These are phyloP conservation scores for Physcomitrium patens DNA, from an alignment of 225 moss, liverwort and hornwort genomes.

Conservation along the genomic window DNA sequence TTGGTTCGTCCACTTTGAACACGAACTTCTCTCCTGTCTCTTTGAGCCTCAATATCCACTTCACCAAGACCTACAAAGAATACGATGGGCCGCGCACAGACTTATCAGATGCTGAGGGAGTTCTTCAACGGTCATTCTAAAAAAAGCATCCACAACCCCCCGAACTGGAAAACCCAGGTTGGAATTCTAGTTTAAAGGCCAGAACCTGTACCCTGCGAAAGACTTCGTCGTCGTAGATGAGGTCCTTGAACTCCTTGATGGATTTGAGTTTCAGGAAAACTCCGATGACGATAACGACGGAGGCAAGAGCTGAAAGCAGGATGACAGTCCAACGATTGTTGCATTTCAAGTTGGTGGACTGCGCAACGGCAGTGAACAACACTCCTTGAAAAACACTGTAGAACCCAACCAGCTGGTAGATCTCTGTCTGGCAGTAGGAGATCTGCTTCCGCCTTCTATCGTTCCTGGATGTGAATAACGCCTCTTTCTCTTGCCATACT, in stretches of 20 bases:
- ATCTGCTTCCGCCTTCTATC: slow-evolving; percentile 36
- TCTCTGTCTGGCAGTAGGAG: slow-evolving; percentile 32
- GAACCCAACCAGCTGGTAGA: slow-evolving; percentile 40
- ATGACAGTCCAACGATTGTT: slow-evolving; percentile 37
- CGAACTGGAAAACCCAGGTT: background rate
- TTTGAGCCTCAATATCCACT: slow-evolving; percentile 29
- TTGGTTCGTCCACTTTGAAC: slow-evolving; percentile 18
- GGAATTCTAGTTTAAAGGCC: background rate
- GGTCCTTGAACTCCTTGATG: slow-evolving; percentile 28
- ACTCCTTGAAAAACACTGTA: slow-evolving; percentile 36
- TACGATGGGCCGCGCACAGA: no score
- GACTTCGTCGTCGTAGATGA: slow-evolving; percentile 27
- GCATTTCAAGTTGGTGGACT: slow-evolving; percentile 39
- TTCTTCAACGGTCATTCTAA: no score
- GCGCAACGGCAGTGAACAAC: slow-evolving; percentile 43
- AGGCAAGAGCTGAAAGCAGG: slow-evolving; percentile 33
- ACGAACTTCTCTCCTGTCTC: slow-evolving; percentile 14
- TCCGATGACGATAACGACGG: slow-evolving; percentile 27
- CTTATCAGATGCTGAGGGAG: background rate
- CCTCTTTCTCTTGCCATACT: slow-evolving; percentile 30
- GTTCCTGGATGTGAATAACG: slow-evolving; percentile 25
- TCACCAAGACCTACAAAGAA: slow-evolving; percentile 14
- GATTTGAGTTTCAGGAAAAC: slow-evolving; percentile 31
- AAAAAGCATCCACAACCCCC: no score
- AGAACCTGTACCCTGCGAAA: slow-evolving; percentile 27